These are phyloP conservation scores for Mallotus japonicus DNA, from an alignment of 441 rosid species.

Conservation along the genomic window DNA sequence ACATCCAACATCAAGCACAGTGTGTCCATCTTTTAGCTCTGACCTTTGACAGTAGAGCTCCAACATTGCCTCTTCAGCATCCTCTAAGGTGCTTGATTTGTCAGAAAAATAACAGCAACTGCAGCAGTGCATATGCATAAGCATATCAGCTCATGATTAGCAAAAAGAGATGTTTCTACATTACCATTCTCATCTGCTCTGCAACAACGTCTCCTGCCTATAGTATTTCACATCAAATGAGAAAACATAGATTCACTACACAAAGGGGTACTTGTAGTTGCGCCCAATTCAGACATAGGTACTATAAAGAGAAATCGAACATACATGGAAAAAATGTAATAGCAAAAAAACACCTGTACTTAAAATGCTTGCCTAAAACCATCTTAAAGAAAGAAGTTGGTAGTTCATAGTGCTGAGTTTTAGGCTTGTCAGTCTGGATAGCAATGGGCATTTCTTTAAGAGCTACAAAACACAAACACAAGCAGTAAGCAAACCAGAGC, in stretches of 20 bases:
- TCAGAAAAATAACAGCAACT: too few species aligned
- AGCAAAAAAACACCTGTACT: constrained; percentile 42
- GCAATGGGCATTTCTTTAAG: constrained; percentile 81
- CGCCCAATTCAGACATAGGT: neutral
- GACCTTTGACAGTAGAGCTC: constrained; percentile 75
- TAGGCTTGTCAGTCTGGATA: constrained; percentile 58
- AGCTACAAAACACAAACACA: constrained; percentile 32
- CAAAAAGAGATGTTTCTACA: too few species aligned
- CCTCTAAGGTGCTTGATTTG: constrained; percentile 53
- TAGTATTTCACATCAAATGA: too few species aligned
- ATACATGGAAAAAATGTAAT: neutral
- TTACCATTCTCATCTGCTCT: too few species aligned
- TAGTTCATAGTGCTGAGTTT: constrained; percentile 72
- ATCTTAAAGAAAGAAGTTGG: constrained; percentile 83
- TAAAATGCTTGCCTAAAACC: constrained; percentile 67
- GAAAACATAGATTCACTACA: too few species aligned
- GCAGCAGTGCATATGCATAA: neutral
- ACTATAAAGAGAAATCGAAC: too few species aligned
- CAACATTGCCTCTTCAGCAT: constrained; percentile 76
- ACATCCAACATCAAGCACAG: constrained; percentile 79
- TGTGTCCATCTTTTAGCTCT: constrained; percentile 62
- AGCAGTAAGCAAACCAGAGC: neutral
- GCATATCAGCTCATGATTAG: too few species aligned
- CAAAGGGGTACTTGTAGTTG: too few species aligned
- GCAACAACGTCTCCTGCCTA: too few species aligned